Conservation (phyloP, 2,329 filamentous ascomycete species). For the Didymella keratinophila region DNA sequence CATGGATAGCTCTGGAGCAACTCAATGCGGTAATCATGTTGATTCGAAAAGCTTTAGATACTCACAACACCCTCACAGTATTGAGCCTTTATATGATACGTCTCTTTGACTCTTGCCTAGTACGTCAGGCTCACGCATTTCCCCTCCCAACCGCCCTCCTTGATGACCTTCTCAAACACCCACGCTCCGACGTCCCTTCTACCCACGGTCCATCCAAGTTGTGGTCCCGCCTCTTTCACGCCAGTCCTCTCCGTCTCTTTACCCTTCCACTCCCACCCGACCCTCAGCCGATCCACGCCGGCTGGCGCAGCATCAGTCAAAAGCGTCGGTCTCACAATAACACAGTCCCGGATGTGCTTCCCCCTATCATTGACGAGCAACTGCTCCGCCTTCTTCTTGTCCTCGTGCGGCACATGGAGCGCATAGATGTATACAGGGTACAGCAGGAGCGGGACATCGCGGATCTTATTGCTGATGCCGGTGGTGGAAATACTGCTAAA, state of each 20-base stretch:
- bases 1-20: too few relatives aligned
- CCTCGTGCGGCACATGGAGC: constrained; percentile 49
- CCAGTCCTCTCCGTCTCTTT: constrained; percentile 7
- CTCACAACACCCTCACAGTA: too few relatives aligned
- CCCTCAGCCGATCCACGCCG: constrained; percentile 40
- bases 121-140: constrained; percentile 49
- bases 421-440: constrained; percentile 48
- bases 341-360: constrained; percentile 33
- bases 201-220: constrained; percentile 50
- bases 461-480: constrained; percentile 41
- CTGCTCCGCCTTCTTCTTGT: constrained; percentile 51
- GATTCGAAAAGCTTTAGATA: too few relatives aligned
- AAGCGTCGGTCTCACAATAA: constrained; percentile 50
- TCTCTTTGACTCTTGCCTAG: constrained; percentile 22
- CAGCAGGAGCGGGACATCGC: constrained; percentile 49
- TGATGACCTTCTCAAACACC: constrained; percentile 49
- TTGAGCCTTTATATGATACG: too few relatives aligned
- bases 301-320: constrained; percentile 42
- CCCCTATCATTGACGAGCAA: constrained; percentile 36
- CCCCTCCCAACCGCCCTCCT: constrained; percentile 39
- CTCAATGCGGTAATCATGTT: too few relatives aligned
- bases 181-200: constrained; percentile 53
- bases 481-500: constrained; percentile 51
- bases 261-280: constrained; percentile 44
- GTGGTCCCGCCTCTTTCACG: constrained; percentile 39